Percentiles rank a stretch among this genome's conserved stretches.
phyloP scores from a whole-genome alignment of 768 basidiomycete genomes.

The Kwoniella sp. region DNA sequence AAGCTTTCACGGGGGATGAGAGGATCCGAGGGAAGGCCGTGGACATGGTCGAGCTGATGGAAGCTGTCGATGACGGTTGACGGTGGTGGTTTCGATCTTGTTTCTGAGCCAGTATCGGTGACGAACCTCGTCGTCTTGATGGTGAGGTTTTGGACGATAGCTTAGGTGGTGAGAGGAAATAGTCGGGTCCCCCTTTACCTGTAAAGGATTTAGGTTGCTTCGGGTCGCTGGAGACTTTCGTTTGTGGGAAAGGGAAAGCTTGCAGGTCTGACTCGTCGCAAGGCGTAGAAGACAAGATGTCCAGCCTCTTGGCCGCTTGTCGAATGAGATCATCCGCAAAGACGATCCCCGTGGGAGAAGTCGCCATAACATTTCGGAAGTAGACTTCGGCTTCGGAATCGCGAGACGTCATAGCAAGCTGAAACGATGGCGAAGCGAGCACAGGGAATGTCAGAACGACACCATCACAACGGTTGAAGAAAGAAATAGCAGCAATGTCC shows the following conservation, averaged over 20 bases:
- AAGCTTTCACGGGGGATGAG: conserved; percentile 28
- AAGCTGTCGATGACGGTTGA: conserved; percentile 5
- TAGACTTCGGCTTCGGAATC: conserved; percentile 21
- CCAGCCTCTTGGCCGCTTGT: conserved; percentile 41
- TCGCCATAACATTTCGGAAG: conserved; percentile 34
- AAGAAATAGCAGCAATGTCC: too few relatives aligned
- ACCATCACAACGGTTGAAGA: not conserved
- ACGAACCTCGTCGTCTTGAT: not conserved
- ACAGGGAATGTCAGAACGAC: not conserved
- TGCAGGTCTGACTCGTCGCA: conserved; percentile 5
- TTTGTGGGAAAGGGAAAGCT: conserved; percentile 11
- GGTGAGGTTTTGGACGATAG: not conserved
- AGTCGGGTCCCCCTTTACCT: not conserved
- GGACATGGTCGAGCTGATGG: conserved; percentile 9
- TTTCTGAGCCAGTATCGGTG: not conserved
- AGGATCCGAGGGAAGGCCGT: conserved; percentile 11
- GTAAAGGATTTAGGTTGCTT: too few relatives aligned
- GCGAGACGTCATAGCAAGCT: conserved; percentile 38
- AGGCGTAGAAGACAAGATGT: conserved; percentile 32
- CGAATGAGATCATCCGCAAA: conserved; percentile 38
- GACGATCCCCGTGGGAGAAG: conserved; percentile 26
- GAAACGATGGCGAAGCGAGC: not conserved
- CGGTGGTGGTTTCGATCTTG: conserved; percentile 2
- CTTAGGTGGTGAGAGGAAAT: not conserved
- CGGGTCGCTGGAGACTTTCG: not conserved